These are phyloP conservation scores for Scalesia atractyloides DNA, from an alignment of 129 eudicot species.

Conservation along the genomic window DNA sequence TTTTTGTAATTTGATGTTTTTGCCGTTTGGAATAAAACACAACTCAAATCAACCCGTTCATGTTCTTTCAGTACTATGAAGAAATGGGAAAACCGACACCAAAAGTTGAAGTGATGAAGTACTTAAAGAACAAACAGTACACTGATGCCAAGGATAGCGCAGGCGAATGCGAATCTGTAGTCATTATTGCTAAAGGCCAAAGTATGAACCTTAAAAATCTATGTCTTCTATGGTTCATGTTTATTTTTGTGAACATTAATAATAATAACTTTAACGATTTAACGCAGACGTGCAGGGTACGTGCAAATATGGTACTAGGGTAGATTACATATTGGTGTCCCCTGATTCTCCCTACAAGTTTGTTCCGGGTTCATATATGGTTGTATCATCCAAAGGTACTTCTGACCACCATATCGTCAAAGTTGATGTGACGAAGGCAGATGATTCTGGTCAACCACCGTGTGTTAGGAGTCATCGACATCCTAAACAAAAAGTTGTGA, in stretches of 20 bases:
- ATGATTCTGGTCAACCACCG: slow-evolving; percentile 27
- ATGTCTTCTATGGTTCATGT: neutral
- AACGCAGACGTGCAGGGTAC: slow-evolving; percentile 91
- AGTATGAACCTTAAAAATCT: slow-evolving; percentile 50
- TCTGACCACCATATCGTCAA: slow-evolving; percentile 96
- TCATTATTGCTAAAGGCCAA: slow-evolving; percentile 94
- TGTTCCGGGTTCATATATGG: slow-evolving; percentile 89
- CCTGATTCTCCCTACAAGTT: slow-evolving; percentile 78
- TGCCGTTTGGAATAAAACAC: neutral
- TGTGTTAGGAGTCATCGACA: slow-evolving; percentile 32
- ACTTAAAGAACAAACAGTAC: slow-evolving; percentile 67
- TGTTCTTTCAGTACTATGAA: slow-evolving; percentile 74
- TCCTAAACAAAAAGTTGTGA: slow-evolving; percentile 54
- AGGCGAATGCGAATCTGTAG: slow-evolving; percentile 95
- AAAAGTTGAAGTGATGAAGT: slow-evolving; percentile 86
- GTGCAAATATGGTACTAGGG: slow-evolving; percentile 90
- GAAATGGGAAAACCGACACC: slow-evolving; percentile 98
- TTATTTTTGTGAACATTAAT: neutral
- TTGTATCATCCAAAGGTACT: slow-evolving; percentile 92
- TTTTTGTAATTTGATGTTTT: neutral
- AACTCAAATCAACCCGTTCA: neutral
- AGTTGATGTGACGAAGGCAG: slow-evolving; percentile 63
- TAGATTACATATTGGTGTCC: slow-evolving; percentile 77
- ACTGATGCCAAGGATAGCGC: slow-evolving; percentile 85
- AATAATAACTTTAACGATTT: neutral